phyloP scores from a whole-genome alignment of 2,329 filamentous ascomycete species.

The Xylaria sp. region DNA sequence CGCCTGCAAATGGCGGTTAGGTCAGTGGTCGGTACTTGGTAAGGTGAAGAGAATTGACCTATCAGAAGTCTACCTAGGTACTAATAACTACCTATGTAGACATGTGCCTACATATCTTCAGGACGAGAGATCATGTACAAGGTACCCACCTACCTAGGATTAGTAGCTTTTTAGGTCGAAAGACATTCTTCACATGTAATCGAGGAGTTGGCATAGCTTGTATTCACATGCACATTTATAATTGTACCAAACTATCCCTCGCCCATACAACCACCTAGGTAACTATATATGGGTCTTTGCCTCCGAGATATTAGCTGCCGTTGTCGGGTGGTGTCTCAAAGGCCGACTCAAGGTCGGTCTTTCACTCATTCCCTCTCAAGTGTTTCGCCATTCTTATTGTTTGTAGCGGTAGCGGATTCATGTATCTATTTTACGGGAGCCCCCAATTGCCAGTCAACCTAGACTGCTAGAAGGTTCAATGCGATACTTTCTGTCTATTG shows the following conservation, averaged over 20 bases:
- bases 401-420: background rate
- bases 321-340: background rate
- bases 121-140: background rate
- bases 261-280: too few species aligned
- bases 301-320: too few species aligned
- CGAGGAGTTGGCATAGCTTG: too few species aligned
- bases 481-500: slow-evolving; percentile 16
- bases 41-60: background rate
- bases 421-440: background rate
- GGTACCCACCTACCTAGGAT: background rate
- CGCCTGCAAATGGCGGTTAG: background rate
- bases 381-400: background rate
- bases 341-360: background rate
- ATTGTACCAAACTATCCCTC: too few species aligned
- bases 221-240: too few species aligned
- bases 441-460: background rate
- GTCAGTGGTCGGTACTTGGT: background rate
- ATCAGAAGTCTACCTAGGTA: background rate
- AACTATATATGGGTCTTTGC: too few species aligned
- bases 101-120: background rate
- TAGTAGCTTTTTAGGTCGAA: too few species aligned
- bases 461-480: background rate
- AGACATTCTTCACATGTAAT: too few species aligned
- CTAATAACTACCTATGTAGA: too few species aligned
- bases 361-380: background rate